These are phyloP conservation scores for Nicotiana benthamiana DNA, from an alignment of 257 asterid genomes.

Conservation along the genomic window DNA sequence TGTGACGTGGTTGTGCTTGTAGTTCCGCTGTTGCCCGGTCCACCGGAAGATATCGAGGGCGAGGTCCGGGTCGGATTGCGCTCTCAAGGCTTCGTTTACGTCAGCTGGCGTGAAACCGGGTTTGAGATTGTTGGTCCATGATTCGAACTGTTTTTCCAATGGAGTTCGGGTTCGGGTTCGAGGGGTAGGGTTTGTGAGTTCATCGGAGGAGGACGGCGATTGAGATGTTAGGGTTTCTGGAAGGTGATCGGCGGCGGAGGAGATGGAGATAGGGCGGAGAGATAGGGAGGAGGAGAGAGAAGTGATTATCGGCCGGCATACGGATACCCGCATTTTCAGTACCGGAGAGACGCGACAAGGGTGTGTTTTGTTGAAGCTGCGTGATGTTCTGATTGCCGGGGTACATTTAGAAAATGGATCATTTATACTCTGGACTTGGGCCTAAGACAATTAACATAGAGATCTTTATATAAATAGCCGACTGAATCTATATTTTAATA, in stretches of 20 bases:
- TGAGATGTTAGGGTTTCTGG: conserved; percentile 11
- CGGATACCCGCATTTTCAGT: conserved; percentile 10
- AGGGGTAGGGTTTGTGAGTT: conserved; percentile 11
- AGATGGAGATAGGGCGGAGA: conserved; percentile 32
- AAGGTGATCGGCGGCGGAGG: conserved; percentile 7
- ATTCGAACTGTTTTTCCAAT: conserved; percentile 60
- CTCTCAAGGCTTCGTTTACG: conserved; percentile 50
- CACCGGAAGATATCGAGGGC: conserved; percentile 95
- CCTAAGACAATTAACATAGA: background rate
- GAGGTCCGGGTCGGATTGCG: conserved; percentile 82
- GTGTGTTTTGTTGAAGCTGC: background rate
- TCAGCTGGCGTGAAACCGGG: conserved; percentile 83
- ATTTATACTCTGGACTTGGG: background rate
- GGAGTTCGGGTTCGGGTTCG: conserved; percentile 54
- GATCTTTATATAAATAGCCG: too few species aligned
- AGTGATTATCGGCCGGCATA: conserved; percentile 13
- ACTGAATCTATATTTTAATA: too few species aligned
- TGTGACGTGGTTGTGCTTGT: conserved; percentile 62
- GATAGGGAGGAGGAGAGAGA: conserved; percentile 25
- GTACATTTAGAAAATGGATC: background rate
- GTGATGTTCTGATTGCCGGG: background rate
- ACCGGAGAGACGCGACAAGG: background rate
- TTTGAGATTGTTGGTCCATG: conserved; percentile 63
- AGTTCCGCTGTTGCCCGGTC: conserved; percentile 85
- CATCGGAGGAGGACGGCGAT: conserved; percentile 14